A percentile compares a stretch with the other conserved stretches of the same genome.
Conservation (phyloP, 2,329 filamentous ascomycete species). For the Fusarium sp. region DNA sequence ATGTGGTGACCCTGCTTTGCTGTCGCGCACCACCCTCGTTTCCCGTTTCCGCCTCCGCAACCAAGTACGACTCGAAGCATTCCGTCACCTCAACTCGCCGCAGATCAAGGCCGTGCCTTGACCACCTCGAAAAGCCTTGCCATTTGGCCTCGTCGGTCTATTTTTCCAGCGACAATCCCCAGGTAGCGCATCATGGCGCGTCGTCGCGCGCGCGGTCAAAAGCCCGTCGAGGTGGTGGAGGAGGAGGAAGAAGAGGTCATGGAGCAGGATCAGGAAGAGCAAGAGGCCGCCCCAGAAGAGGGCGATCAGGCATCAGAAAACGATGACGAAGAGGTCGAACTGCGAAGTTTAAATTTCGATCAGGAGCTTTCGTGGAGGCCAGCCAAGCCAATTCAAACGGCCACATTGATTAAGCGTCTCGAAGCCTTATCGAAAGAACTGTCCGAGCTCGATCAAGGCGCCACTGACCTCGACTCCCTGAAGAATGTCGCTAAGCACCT, state of each 20-base stretch:
- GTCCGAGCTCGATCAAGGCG: constrained; percentile 87
- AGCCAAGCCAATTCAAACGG: constrained; percentile 87
- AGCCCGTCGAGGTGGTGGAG: constrained; percentile 47
- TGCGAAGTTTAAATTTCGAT: constrained; percentile 76
- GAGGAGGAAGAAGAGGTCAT: constrained; percentile 42
- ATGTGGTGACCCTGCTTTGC: constrained; percentile 39
- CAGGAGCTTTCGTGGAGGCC: constrained; percentile 91
- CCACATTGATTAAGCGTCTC: constrained; percentile 84
- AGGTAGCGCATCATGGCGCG: constrained; percentile 51
- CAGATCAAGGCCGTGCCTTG: constrained; percentile 5
- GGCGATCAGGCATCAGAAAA: constrained; percentile 35
- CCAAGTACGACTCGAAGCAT: constrained; percentile 33
- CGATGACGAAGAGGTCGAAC: constrained; percentile 43
- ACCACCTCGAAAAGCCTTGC: neutral
- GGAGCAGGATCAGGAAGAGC: constrained; percentile 44
- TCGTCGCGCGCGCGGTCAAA: constrained; percentile 51
- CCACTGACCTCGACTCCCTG: constrained; percentile 85
- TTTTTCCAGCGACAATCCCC: constrained; percentile 1
- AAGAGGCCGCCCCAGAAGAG: constrained; percentile 33
- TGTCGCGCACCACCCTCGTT: constrained; percentile 33
- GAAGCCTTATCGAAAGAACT: constrained; percentile 87
- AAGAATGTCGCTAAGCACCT: constrained; percentile 87
- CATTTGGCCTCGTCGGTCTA: neutral
- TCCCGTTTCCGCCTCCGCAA: constrained; percentile 1
- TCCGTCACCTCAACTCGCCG: constrained; percentile 18